Base-by-base conservation (phyloP, 2,329 filamentous ascomycete genomes). In the Sporothrix mexicana region DNA sequence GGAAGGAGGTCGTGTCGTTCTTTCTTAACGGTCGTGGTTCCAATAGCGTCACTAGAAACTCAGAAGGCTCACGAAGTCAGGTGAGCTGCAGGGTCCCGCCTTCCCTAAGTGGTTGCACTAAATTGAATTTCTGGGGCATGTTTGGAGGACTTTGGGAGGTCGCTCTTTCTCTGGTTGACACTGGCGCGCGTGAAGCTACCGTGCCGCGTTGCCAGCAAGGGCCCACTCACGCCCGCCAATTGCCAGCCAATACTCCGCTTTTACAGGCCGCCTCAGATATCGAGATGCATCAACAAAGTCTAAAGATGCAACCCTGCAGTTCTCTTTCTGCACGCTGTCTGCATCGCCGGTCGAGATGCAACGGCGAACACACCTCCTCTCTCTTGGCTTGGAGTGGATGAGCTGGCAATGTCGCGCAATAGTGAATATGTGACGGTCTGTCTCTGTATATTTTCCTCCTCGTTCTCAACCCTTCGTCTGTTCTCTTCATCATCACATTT, bases 201-300 rank as follows among this genome's bases (percentile, higher is more conserved):
- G 69, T 71, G 43, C 59, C 47, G 47, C 59, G 15, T 12, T 57
- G 9, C 45, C 43, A 51, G 57, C 66, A 20, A 64, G 64, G 69
- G 71, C 64, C 74, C 77, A 76, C 72, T 74, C 74, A 53, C 59
- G 73, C 66, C 72, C 69, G 66, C 71, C 76, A 77, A 76, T 78
- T 73, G 75, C 66, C 70, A 57, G 25, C 59, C 70, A 45, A 53
- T 30, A 20, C 2, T 7, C 13, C n/a, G 10, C 74, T 71, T 74
- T 75, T 68, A 78, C 73, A 78, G 78, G 78, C 75, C 69, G 78
- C 78, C 78, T 76, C 74, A 71, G 75, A 68, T 53, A 76, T 75
- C 43, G 53, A 73, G 47, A 66, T 53, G 51, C 62, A 59, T 72
- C 62, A 7, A 53, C 61, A 41, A 41, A 67, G 69, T 12, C 25